These are phyloP conservation scores for Alectoria sarmentosa DNA, from an alignment of 495 filamentous ascomycete species.

Conservation along the genomic window DNA sequence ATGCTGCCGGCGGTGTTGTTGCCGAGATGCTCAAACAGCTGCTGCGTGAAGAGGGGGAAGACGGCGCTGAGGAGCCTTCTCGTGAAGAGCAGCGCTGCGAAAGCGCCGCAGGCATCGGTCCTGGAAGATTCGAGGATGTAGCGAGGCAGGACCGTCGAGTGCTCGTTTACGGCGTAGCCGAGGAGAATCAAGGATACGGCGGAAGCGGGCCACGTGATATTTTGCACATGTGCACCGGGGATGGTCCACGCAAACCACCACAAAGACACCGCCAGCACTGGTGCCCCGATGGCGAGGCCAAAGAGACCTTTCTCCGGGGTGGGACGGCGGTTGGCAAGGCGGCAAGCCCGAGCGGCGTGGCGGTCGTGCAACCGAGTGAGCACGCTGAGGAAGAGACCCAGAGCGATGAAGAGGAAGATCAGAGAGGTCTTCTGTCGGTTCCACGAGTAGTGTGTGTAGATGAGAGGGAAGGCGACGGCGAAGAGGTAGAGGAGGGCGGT, in stretches of 20 bases:
- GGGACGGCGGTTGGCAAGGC: background rate
- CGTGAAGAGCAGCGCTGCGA: background rate
- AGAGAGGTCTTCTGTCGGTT: background rate
- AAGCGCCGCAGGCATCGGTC: background rate
- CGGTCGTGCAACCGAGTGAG: constrained; percentile 4
- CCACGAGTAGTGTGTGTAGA: background rate
- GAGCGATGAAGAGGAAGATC: constrained; percentile 1
- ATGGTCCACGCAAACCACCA: constrained; percentile 12
- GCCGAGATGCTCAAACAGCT: background rate
- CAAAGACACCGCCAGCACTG: background rate
- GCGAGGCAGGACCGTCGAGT: background rate
- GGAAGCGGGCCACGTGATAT: background rate
- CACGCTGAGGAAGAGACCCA: background rate
- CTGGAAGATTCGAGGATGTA: background rate
- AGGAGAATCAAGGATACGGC: background rate
- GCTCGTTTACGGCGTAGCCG: background rate
- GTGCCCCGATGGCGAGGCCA: background rate
- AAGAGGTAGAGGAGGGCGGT: constrained; percentile 13
- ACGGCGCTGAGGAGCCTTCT: background rate
- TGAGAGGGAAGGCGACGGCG: constrained; percentile 6
- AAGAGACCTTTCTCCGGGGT: background rate
- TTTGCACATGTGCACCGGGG: background rate
- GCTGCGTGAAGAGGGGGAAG: background rate
- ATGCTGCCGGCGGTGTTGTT: background rate
- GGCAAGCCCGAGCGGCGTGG: background rate